Evolutionary conservation across 2,329 filamentous ascomycete species (phyloP).

Genomic region (Calonectria henricotiae): DNA sequence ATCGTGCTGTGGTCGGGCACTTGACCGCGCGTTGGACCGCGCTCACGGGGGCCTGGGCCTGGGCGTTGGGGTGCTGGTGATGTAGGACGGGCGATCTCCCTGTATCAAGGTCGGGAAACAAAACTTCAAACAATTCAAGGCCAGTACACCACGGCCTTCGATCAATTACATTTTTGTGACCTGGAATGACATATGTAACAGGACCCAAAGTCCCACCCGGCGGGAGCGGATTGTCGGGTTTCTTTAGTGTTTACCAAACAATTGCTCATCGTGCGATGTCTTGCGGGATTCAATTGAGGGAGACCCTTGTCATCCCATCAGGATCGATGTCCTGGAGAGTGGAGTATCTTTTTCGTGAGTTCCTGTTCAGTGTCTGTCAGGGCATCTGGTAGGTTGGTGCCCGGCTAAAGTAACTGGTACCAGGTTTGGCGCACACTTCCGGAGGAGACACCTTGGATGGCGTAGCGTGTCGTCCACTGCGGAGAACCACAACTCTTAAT

Average conservation of each 20-base stretch:
- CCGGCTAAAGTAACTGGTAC: slow-evolving; percentile 18
- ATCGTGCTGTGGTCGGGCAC: slow-evolving; percentile 18
- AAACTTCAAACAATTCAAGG: slow-evolving; percentile 1
- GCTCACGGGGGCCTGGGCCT: not conserved
- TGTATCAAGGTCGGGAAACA: slow-evolving; percentile 6
- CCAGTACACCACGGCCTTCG: not conserved
- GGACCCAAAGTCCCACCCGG: not conserved
- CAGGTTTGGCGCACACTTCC: not conserved
- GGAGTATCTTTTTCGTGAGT: slow-evolving; percentile 28
- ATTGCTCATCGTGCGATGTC: slow-evolving; percentile 3
- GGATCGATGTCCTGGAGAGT: slow-evolving; percentile 23
- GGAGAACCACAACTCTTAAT: not conserved
- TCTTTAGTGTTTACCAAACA: not conserved
- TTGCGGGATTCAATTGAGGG: not conserved
- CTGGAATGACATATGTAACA: not conserved
- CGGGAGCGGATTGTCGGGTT: not conserved
- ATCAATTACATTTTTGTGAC: slow-evolving; percentile 8
- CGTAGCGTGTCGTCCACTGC: slow-evolving; percentile 10
- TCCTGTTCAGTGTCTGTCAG: slow-evolving; percentile 1
- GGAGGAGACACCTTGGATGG: not conserved
- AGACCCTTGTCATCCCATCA: slow-evolving; percentile 27
- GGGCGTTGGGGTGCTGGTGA: not conserved
- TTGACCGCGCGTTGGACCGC: slow-evolving; percentile 25
- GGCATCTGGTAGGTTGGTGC: slow-evolving; percentile 12
- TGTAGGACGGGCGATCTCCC: slow-evolving; percentile 9